These are phyloP conservation scores for Thelonectria rubi DNA, from an alignment of 2,329 filamentous ascomycete species.

Conservation along the genomic window DNA sequence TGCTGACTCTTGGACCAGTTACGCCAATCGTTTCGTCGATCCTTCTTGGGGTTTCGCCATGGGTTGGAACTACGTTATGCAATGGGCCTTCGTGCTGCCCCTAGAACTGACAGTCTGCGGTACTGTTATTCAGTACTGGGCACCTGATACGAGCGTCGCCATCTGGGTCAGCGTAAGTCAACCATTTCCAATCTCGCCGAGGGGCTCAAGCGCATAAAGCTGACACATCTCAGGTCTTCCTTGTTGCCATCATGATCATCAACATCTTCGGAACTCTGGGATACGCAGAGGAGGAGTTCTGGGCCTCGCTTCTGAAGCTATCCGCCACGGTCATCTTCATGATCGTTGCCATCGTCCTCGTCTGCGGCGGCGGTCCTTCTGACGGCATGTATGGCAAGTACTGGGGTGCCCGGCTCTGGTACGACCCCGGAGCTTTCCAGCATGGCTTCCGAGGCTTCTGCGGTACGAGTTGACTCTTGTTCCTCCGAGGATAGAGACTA, in stretches of 20 bases:
- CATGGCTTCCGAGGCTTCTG: constrained; percentile 81
- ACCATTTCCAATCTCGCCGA: fast-evolving
- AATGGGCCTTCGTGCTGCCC: constrained; percentile 57
- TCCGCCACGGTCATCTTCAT: constrained; percentile 69
- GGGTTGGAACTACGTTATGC: constrained; percentile 60
- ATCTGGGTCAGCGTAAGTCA: constrained; percentile 61
- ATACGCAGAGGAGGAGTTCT: constrained; percentile 69
- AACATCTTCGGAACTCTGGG: constrained; percentile 66
- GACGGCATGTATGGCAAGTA: constrained; percentile 56
- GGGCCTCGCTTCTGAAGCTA: constrained; percentile 66
- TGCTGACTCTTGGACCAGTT: constrained; percentile 40
- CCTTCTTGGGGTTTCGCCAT: constrained; percentile 57
- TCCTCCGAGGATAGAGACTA: not conserved
- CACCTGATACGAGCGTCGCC: constrained; percentile 52
- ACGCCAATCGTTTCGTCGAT: constrained; percentile 65
- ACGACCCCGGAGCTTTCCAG: constrained; percentile 66
- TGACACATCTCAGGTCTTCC: constrained; percentile 53
- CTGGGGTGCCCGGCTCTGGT: constrained; percentile 60
- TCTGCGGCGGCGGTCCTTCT: constrained; percentile 67
- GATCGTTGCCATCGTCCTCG: constrained; percentile 66
- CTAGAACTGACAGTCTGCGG: constrained; percentile 61
- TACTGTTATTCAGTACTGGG: constrained; percentile 60
- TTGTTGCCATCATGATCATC: constrained; percentile 59
- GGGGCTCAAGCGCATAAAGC: not conserved
- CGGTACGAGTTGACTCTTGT: constrained; percentile 60